phyloP scores from a whole-genome alignment of 768 basidiomycete genomes.

The Phallus indusiatus region DNA sequence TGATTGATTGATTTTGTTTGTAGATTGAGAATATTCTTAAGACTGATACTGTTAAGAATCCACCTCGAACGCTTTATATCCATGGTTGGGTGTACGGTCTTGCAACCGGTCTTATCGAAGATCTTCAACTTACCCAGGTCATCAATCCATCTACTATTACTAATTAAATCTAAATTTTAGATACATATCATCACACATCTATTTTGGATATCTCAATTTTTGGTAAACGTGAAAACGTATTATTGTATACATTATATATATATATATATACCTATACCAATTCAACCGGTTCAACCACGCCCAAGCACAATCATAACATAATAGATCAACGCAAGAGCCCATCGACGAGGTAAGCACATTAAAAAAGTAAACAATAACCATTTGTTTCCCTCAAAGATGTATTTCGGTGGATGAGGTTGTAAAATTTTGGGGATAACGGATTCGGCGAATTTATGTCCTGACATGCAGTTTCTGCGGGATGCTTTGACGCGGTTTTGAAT shows the following conservation, averaged over 20 bases:
- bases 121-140: conserved; percentile 29
- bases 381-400: background rate
- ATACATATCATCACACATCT: no score
- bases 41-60: conserved; percentile 21
- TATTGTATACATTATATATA: no score
- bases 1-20: background rate
- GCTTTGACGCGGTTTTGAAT: background rate
- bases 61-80: conserved; percentile 27
- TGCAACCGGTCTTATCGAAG: conserved; percentile 44
- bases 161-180: no score
- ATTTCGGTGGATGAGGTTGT: background rate
- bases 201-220: no score
- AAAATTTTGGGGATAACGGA: background rate
- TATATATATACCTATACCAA: no score
- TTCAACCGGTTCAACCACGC: no score
- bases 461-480: background rate
- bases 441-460: background rate
- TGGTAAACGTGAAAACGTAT: no score
- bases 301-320: background rate
- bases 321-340: background rate
- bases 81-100: conserved; percentile 72
- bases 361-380: background rate
- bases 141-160: background rate
- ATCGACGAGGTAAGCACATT: background rate
- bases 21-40: conserved; percentile 23